Evolutionary conservation across 2,329 filamentous ascomycete species (phyloP).

Genomic region (Fusarium sp.): DNA sequence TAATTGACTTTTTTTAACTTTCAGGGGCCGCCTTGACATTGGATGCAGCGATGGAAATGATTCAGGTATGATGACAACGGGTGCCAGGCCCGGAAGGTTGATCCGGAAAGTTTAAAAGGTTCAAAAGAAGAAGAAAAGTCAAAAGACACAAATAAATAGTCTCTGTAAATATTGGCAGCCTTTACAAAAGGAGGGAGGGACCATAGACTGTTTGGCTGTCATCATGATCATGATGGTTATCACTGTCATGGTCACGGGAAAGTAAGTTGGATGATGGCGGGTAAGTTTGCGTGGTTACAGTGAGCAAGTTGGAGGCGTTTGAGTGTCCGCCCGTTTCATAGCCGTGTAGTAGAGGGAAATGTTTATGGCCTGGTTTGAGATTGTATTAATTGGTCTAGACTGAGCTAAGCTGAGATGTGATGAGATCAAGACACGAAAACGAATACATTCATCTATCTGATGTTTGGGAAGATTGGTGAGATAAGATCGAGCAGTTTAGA

Average conservation of each 20-base stretch:
- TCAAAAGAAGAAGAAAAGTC: neutral
- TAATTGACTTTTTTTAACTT: slow-evolving; percentile 41
- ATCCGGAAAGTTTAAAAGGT: slow-evolving; percentile 11
- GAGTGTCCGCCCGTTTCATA: slow-evolving; percentile 19
- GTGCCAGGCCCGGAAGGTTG: slow-evolving; percentile 10
- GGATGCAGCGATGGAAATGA: slow-evolving; percentile 7
- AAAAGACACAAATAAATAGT: neutral
- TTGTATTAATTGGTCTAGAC: neutral
- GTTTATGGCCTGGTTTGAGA: slow-evolving; percentile 4
- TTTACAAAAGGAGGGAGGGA: neutral
- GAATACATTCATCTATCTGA: slow-evolving; percentile 4
- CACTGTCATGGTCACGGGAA: slow-evolving; percentile 6
- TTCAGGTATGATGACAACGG: slow-evolving; percentile 27
- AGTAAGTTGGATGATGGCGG: slow-evolving; percentile 13
- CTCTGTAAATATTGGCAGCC: neutral
- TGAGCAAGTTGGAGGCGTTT: neutral
- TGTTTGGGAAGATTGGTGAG: neutral
- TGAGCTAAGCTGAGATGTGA: too few species aligned
- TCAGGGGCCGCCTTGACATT: slow-evolving; percentile 23
- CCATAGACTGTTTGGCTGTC: neutral
- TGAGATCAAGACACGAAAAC: too few species aligned
- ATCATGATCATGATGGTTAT: neutral
- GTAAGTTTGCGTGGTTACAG: slow-evolving; percentile 7
- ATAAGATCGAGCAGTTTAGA: slow-evolving; percentile 2
- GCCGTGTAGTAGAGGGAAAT: slow-evolving; percentile 13